Evolutionary conservation across 108 stramenopile genomes (phyloP), one percentile per base, ranked within the genome.

Genomic region (Conticribra guillardii): DNA sequence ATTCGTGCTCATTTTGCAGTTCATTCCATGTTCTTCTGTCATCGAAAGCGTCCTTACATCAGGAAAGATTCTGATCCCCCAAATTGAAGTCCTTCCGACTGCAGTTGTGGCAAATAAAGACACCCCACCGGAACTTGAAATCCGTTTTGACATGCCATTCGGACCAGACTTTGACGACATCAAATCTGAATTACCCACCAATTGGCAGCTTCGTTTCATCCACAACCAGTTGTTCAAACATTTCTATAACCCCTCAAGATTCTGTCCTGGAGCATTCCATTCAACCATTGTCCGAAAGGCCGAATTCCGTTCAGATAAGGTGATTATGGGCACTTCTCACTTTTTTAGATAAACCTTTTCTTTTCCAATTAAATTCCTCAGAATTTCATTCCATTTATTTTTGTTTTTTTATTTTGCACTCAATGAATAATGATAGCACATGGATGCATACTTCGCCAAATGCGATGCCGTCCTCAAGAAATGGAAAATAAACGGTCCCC

Each of bases 271-370:
- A 51, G 82, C 91, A 17, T 91, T 91, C 60, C 94, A 95, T 70
- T 91, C 88, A 19, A 95, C 94, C 14, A 91, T 95, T 64, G 69
- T 92, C 14, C 81, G 94, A 37, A 95, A 95, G 61, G 94, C 94
- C 2, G 91, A 95, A 56, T 95, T 91, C 54, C 86, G 91, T 50
- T 88, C 87, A 11, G 50, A 72, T 0, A 76, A 71, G 69, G 84
- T 85, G 52, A 62, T 81, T 64, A 28, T 33, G 14, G 11, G 8
- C 37, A 41, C 5, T 41, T 41, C n/a, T n/a, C n/a, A 29, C 54
- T 4, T 4, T 34, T 51, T 44, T 27, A 21, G 34, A 1, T 79
- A 37, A 3, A 0, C 15, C 14, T n/a, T 23, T 27, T 32, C 31
- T 33, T 32, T 28, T 22, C 58, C 2, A 5, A 54, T 32, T 22